Base-by-base conservation (phyloP, 192 early-diverging fungal genomes). In the Kickxella alabastrina region DNA sequence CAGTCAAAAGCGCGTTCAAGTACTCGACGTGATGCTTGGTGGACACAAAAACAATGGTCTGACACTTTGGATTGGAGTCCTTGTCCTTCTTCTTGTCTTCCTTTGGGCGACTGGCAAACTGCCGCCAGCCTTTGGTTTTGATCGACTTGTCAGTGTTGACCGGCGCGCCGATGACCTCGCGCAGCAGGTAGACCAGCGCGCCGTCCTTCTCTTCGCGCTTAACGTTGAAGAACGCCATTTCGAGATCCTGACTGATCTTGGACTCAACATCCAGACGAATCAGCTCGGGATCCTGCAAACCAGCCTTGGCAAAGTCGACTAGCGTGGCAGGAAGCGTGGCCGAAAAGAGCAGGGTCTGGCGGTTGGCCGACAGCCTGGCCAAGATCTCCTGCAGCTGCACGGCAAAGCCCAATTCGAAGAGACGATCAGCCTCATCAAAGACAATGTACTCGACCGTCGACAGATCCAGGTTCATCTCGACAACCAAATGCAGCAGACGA, bases 21-120 rank as follows among this genome's bases (percentile, higher is more conserved):
- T 96, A 96, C 66, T 99, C 96, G 54, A 99, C 96, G 62, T 95
- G 93, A 70, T 99, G 96, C 72, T 96, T 97, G 10, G 96, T 99
- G 12, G 94, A 84, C 4, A 83, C 90, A 77, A 99, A 99, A 10
- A 99, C 77, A 38, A 99, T 87, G 4, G 94, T 95, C 62, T 92
- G 89, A 42, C 87, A 79, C 50, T 45, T 52, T 37, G 23, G 43
- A 40, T 56, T 51, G 18, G 61, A 63, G 47, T 72, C 68, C 34
- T 79, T 70, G 26, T 63, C 49, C 51, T 59, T 68, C 10, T 60
- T 45, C 25, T 59, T 57, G 3, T 60, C 63, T 9, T 60, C 24
- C 34, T 28, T 47, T 18, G 53, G 52, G 23, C 51, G 36, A 35
- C 44, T 61, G 29, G 36, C 47, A 18, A 53, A 52, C 34, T 51